phyloP scores from a whole-genome alignment of 768 basidiomycete species.

The Megacollybia marginata region DNA sequence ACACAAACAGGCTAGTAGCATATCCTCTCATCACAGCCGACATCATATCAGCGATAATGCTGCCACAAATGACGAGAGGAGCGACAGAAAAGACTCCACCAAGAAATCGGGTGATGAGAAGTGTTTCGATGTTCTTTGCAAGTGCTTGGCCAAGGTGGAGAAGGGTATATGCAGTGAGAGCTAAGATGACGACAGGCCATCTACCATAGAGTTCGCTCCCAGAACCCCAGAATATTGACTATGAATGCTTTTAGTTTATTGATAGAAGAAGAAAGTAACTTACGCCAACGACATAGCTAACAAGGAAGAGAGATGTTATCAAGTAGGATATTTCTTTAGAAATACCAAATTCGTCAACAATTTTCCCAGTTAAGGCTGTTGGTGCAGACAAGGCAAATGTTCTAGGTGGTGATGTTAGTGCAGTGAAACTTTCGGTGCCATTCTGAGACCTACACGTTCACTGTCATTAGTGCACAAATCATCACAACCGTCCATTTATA shows the following conservation, averaged over 20 bases:
- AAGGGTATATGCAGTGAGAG: conserved; percentile 45
- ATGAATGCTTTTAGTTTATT: neutral
- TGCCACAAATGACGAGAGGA: conserved; percentile 50
- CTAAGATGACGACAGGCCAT: conserved; percentile 40
- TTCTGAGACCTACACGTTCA: conserved; percentile 41
- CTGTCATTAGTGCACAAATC: conserved; percentile 36
- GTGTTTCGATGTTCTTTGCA: conserved; percentile 48
- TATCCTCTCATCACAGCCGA: conserved; percentile 41
- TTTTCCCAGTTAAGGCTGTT: conserved; percentile 25
- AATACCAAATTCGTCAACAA: conserved; percentile 32
- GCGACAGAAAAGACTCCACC: conserved; percentile 57
- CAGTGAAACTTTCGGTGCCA: neutral
- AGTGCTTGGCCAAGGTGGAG: conserved; percentile 56
- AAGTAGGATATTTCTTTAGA: conserved; percentile 38
- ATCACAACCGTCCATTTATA: conserved; percentile 43
- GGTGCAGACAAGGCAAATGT: conserved; percentile 59
- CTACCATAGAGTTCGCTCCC: conserved; percentile 54
- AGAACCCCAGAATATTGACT: conserved; percentile 55
- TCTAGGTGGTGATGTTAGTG: conserved; percentile 16
- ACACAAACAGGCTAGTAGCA: conserved; percentile 51
- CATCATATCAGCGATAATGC: conserved; percentile 57
- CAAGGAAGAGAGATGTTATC: conserved; percentile 40
- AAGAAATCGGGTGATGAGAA: conserved; percentile 55
- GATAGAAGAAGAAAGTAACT: conserved; percentile 10
- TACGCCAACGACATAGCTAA: conserved; percentile 45